Evolutionary conservation across 2,329 filamentous ascomycete genomes (phyloP).

Genomic region (Pezicula carpinea): DNA sequence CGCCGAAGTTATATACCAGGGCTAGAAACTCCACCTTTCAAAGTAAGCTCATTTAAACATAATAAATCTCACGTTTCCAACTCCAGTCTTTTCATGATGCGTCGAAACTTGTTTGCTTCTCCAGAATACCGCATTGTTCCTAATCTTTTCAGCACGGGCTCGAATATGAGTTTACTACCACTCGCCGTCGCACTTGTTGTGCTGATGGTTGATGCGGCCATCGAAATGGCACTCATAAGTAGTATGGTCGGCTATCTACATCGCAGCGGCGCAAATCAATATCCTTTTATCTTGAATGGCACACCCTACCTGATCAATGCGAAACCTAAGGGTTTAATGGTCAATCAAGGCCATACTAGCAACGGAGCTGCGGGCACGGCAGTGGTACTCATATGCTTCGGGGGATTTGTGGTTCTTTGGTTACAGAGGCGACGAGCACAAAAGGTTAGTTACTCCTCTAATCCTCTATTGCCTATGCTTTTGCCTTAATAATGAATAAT

Average conservation of each 20-base stretch:
- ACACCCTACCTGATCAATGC: constrained; percentile 5
- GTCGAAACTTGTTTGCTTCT: too few relatives aligned
- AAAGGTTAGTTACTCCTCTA: constrained; percentile 1
- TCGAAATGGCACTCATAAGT: constrained; percentile 36
- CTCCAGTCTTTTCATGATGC: too few relatives aligned
- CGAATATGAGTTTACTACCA: constrained; percentile 5
- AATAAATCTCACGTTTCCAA: too few relatives aligned
- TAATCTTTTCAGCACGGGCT: background rate
- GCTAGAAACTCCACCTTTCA: too few relatives aligned
- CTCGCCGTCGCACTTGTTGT: constrained; percentile 27
- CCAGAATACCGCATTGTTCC: too few relatives aligned
- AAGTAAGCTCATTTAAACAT: too few relatives aligned
- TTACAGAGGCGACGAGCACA: constrained; percentile 2
- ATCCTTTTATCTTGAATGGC: constrained; percentile 7
- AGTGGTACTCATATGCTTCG: constrained; percentile 12
- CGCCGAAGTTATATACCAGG: too few relatives aligned
- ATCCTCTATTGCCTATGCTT: background rate
- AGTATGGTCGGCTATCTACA: constrained; percentile 36
- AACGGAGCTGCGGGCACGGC: constrained; percentile 14
- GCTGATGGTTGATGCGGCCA: constrained; percentile 32
- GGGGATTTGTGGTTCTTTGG: constrained; percentile 9
- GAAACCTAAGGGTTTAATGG: constrained; percentile 7
- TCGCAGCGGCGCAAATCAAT: constrained; percentile 19
- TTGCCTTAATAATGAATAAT: background rate
- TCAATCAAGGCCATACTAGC: constrained; percentile 14